Percentiles rank a stretch among this genome's conserved stretches.
These are phyloP conservation scores for Leishmania guyanensis DNA, from an alignment of 208 protist genomes.

Conservation along the genomic window DNA sequence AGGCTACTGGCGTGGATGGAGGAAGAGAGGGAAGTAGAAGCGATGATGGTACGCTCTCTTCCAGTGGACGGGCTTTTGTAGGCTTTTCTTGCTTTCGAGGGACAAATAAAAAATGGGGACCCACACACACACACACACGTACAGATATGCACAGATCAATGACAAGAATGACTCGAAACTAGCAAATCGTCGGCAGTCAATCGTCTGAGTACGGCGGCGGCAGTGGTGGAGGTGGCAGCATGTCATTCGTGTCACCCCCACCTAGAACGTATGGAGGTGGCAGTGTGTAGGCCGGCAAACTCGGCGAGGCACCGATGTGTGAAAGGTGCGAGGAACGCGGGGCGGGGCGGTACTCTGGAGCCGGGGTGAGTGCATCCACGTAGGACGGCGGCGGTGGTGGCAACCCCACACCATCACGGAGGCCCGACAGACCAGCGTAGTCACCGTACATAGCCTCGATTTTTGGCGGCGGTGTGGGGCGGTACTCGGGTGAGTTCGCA, in stretches of 20 bases:
- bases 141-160: not conserved
- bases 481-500: conserved; percentile 54
- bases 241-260: conserved; percentile 13
- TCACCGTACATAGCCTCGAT: conserved; percentile 14
- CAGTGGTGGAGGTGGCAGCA: conserved; percentile 15
- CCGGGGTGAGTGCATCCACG: conserved; percentile 17
- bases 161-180: not conserved
- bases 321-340: conserved; percentile 43
- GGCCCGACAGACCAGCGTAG: not conserved
- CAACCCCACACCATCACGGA: not conserved
- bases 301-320: conserved; percentile 17
- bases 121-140: not conserved
- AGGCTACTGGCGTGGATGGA: not conserved
- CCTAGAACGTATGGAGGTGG: conserved; percentile 38
- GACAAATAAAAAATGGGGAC: not conserved
- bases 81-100: not conserved
- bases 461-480: conserved; percentile 26
- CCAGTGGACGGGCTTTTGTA: not conserved
- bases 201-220: conserved; percentile 29
- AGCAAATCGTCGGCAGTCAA: not conserved
- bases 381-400: conserved; percentile 41
- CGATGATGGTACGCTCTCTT: not conserved
- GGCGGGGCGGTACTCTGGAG: conserved; percentile 27
- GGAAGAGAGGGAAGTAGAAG: not conserved
- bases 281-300: conserved; percentile 39